phyloP scores from a whole-genome alignment of 2,329 filamentous ascomycete genomes.

The Rosellinia necatrix region DNA sequence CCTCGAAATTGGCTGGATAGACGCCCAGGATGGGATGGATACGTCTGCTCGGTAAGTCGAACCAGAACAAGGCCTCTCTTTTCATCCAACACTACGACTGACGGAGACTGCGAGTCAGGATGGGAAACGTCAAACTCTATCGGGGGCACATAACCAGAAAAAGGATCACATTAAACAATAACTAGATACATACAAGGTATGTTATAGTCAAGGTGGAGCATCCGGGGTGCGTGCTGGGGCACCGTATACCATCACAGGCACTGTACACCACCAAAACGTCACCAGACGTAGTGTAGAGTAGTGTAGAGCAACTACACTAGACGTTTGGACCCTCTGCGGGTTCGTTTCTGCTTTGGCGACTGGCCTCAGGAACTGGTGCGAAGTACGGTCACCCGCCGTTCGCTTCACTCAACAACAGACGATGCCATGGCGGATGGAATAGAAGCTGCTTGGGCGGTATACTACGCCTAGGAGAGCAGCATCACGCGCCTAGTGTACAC shows the following conservation, averaged over 20 bases:
- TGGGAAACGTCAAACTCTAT: constrained; percentile 2
- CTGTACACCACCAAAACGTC: constrained; percentile 27
- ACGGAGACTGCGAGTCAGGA: too few species aligned
- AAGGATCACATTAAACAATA: constrained; percentile 8
- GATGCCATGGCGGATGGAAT: neutral
- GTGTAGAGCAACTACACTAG: too few species aligned
- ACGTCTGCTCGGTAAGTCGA: too few species aligned
- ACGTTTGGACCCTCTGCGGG: constrained; percentile 13
- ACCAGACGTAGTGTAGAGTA: constrained; percentile 23
- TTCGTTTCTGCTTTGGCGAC: constrained; percentile 24
- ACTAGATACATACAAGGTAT: too few species aligned
- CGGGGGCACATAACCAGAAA: constrained; percentile 2
- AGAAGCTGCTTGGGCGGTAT: neutral
- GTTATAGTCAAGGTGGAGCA: constrained; percentile 15
- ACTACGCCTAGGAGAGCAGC: neutral
- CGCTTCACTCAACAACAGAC: too few species aligned
- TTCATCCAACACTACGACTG: too few species aligned
- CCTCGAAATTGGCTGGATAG: constrained; percentile 2
- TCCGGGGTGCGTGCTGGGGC: constrained; percentile 22
- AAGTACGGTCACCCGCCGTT: constrained; percentile 4
- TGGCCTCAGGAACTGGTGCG: too few species aligned
- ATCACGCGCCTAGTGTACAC: neutral
- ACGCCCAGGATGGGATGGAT: neutral
- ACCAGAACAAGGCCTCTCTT: too few species aligned
- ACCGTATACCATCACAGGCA: constrained; percentile 9